Percentiles rank a stretch among this genome's conserved stretches.
Evolutionary conservation across 257 asterid genomes (phyloP).

Genomic region (Solanum tacnaense): DNA sequence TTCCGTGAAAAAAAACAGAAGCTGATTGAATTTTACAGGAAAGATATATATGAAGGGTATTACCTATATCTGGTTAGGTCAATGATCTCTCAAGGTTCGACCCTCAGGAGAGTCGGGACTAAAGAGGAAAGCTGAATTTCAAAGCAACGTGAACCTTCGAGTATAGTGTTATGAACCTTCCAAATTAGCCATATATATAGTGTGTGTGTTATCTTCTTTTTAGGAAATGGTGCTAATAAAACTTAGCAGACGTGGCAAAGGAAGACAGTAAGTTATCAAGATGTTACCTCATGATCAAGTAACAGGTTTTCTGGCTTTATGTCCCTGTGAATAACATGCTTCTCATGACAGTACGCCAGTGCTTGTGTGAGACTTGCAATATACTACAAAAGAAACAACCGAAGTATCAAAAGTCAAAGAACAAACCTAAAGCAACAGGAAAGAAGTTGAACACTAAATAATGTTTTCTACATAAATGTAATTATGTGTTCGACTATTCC

Average conservation of each 20-base stretch:
- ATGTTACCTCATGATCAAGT: constrained; percentile 87
- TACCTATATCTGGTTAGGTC: neutral
- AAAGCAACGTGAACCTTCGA: neutral
- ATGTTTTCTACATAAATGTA: neutral
- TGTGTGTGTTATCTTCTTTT: neutral
- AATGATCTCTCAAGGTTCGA: neutral
- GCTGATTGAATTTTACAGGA: neutral
- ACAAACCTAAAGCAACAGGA: neutral
- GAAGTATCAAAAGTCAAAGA: constrained; percentile 2
- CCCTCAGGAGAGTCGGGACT: neutral
- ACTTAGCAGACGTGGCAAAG: neutral
- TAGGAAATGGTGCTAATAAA: neutral
- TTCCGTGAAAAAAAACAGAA: neutral
- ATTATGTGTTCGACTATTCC: neutral
- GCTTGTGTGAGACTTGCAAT: constrained; percentile 83
- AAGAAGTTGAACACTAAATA: neutral
- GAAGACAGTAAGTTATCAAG: neutral
- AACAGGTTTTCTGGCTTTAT: constrained; percentile 95
- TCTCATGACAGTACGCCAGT: constrained; percentile 79
- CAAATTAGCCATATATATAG: neutral
- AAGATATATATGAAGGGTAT: neutral
- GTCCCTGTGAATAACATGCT: constrained; percentile 94
- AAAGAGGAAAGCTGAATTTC: neutral
- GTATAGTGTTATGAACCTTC: neutral
- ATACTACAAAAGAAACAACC: constrained; percentile 28